Evolutionary conservation across 2,329 filamentous ascomycete genomes (phyloP).

Genomic region (Purpureocillium takamizusanense): DNA sequence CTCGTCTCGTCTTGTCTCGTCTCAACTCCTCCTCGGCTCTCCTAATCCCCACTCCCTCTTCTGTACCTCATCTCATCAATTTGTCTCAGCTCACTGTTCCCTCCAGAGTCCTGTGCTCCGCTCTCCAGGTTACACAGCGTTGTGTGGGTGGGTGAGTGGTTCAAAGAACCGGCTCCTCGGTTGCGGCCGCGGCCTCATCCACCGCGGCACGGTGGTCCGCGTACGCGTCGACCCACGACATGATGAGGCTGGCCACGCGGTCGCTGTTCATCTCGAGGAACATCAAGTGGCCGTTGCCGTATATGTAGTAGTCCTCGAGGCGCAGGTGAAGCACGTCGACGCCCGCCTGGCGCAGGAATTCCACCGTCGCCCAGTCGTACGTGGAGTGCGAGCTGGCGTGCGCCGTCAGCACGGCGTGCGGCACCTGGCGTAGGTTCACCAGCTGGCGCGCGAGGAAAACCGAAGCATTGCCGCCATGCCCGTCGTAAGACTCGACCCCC

Average conservation of each 20-base stretch:
- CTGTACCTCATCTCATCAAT: too few species aligned
- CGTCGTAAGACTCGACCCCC: not conserved
- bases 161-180: too few species aligned
- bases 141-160: too few species aligned
- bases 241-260: slow-evolving; percentile 27
- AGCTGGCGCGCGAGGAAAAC: slow-evolving; percentile 25
- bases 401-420: slow-evolving; percentile 38
- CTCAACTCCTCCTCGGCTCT: too few species aligned
- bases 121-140: too few species aligned
- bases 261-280: slow-evolving; percentile 44
- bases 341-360: slow-evolving; percentile 44
- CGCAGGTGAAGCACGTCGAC: slow-evolving; percentile 32
- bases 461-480: not conserved
- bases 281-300: slow-evolving; percentile 47
- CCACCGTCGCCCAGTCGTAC: slow-evolving; percentile 46
- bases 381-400: slow-evolving; percentile 44
- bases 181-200: too few species aligned
- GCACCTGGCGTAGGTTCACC: slow-evolving; percentile 35
- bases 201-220: not conserved
- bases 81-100: too few species aligned
- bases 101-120: too few species aligned
- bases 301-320: slow-evolving; percentile 32
- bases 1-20: too few species aligned
- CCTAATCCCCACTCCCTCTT: too few species aligned
- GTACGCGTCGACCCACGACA: slow-evolving; percentile 22